phyloP scores from a whole-genome alignment of 1,139 yeast genomes.

The Yamadazyma mexicana region DNA sequence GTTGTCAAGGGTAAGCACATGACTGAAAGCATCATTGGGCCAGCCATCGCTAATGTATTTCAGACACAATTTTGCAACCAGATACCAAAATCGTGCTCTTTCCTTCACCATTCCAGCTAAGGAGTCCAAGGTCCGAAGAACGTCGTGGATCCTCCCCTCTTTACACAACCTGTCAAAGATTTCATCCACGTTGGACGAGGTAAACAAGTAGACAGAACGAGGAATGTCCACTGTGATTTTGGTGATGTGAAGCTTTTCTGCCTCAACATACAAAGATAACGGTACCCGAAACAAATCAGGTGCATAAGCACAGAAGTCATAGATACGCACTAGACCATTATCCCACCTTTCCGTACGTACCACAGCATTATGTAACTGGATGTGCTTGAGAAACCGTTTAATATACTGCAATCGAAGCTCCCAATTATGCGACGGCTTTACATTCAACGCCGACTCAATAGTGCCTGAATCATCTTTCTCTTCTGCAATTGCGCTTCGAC shows the following conservation, averaged over 20 bases:
- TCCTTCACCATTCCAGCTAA: constrained; percentile 20
- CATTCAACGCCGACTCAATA: constrained; percentile 27
- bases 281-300: constrained; percentile 26
- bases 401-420: constrained; percentile 25
- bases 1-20: background rate
- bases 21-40: background rate
- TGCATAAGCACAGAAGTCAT: constrained; percentile 22
- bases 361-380: constrained; percentile 7
- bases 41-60: background rate
- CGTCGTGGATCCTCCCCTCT: background rate
- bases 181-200: background rate
- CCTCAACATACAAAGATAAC: constrained; percentile 19
- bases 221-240: background rate
- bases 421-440: constrained; percentile 41
- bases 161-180: background rate
- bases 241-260: constrained; percentile 7
- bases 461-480: constrained; percentile 22
- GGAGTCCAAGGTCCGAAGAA: constrained; percentile 23
- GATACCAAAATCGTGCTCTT: constrained; percentile 1
- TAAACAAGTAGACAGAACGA: too few relatives aligned
- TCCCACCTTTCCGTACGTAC: constrained; percentile 3
- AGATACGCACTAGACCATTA: constrained; percentile 15
- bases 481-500: constrained; percentile 6
- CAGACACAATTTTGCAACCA: background rate
- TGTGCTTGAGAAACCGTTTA: constrained; percentile 19